Percentiles rank a stretch among this genome's conserved stretches.
These are phyloP conservation scores for Cordyceps farinosa DNA, from an alignment of 2,329 filamentous ascomycete genomes.

Conservation along the genomic window DNA sequence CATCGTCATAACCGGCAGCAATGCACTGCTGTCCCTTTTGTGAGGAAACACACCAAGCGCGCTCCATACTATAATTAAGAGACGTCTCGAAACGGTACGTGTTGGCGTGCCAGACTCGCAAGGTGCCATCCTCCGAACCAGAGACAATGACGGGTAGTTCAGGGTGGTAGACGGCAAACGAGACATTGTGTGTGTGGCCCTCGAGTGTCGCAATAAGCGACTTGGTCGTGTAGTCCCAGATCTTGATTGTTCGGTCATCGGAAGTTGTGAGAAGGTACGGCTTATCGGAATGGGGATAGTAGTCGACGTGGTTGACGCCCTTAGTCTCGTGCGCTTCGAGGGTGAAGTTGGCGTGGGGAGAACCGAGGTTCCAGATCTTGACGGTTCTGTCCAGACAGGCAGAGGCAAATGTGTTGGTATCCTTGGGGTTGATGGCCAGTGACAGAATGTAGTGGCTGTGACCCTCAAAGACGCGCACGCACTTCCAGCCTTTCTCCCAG, in stretches of 20 bases:
- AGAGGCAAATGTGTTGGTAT: slow-evolving; percentile 86
- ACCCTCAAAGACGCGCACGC: slow-evolving; percentile 92
- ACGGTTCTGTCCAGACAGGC: slow-evolving; percentile 95
- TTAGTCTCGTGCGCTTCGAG: slow-evolving; percentile 96
- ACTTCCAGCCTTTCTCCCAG: slow-evolving; percentile 98
- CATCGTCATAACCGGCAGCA: slow-evolving; percentile 95
- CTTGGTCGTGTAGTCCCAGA: slow-evolving; percentile 99
- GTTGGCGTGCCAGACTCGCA: slow-evolving; percentile 98
- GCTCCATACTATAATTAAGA: slow-evolving; percentile 89
- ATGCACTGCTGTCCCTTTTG: slow-evolving; percentile 93
- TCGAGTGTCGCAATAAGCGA: slow-evolving; percentile 94
- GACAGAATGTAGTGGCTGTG: slow-evolving; percentile 98
- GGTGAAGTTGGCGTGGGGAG: slow-evolving; percentile 91
- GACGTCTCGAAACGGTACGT: slow-evolving; percentile 96
- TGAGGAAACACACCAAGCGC: slow-evolving; percentile 96
- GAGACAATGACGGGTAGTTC: slow-evolving; percentile 97
- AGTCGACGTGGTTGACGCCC: slow-evolving; percentile 97
- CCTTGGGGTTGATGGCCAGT: slow-evolving; percentile 94
- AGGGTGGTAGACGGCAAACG: slow-evolving; percentile 96
- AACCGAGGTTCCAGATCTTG: slow-evolving; percentile 96
- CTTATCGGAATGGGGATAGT: slow-evolving; percentile 70
- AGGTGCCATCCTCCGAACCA: slow-evolving; percentile 92
- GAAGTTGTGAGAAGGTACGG: slow-evolving; percentile 93
- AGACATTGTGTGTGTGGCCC: slow-evolving; percentile 96
- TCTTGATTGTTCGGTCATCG: slow-evolving; percentile 93